Evolutionary conservation across 805 yeast species (phyloP).

Genomic region (Blastobotrys muscicola): DNA sequence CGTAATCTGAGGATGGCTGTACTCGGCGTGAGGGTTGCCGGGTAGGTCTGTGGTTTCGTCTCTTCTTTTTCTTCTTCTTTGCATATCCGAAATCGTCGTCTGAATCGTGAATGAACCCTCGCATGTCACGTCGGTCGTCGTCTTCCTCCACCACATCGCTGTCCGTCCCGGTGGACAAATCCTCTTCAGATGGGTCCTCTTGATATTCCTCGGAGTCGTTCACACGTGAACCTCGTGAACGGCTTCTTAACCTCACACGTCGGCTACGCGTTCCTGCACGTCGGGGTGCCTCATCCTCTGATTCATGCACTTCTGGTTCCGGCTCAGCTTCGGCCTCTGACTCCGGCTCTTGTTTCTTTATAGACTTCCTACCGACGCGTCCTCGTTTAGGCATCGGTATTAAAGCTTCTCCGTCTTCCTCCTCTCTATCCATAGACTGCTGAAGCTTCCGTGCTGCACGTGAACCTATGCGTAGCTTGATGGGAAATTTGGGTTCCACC

Average conservation of each 20-base stretch:
- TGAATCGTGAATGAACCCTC: slow-evolving; percentile 7
- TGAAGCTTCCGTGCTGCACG: no score
- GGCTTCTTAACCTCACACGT: neutral
- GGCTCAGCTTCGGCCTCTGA: no score
- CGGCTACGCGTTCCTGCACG: neutral
- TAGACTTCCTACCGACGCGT: no score
- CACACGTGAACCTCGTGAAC: slow-evolving; percentile 3
- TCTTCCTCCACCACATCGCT: slow-evolving; percentile 7
- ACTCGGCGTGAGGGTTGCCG: neutral
- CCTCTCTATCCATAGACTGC: no score
- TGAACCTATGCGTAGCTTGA: no score
- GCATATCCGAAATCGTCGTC: slow-evolving; percentile 7
- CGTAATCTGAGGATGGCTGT: slow-evolving; percentile 6
- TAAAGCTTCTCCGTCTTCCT: no score
- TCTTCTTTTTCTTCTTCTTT: neutral
- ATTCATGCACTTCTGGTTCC: no score
- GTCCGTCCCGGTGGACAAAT: slow-evolving; percentile 4
- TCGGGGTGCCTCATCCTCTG: no score
- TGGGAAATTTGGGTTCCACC: no score
- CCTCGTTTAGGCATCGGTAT: no score
- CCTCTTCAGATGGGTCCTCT: slow-evolving; percentile 1
- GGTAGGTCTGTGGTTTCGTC: neutral
- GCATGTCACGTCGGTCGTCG: neutral
- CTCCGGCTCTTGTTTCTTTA: no score
- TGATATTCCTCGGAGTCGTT: neutral